A percentile compares a stretch with the other conserved stretches of the same genome.
These are phyloP conservation scores for Neofusicoccum umdonicola DNA, from an alignment of 2,329 filamentous ascomycete genomes.

Conservation along the genomic window DNA sequence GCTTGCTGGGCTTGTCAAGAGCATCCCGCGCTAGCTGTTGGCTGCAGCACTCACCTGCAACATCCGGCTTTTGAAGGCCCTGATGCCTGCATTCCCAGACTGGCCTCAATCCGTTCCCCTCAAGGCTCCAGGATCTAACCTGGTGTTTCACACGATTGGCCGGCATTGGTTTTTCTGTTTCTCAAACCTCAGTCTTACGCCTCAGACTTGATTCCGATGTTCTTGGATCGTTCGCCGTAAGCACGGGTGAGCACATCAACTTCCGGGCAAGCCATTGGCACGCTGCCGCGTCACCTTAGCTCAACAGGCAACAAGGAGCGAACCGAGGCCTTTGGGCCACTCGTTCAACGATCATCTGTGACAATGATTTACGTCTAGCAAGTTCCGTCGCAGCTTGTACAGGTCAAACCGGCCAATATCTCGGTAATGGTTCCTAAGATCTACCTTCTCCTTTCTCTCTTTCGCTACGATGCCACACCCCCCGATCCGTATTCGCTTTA, in stretches of 20 bases:
- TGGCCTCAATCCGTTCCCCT: background rate
- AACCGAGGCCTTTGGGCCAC: background rate
- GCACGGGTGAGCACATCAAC: background rate
- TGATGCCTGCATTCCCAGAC: background rate
- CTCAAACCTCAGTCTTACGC: background rate
- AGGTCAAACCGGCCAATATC: background rate
- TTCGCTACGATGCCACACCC: background rate
- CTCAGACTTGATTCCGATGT: background rate
- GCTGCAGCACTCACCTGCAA: background rate
- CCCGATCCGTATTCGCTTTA: background rate
- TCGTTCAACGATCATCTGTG: background rate
- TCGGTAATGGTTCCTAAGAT: conserved; percentile 5
- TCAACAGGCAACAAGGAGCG: background rate
- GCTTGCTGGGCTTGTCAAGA: too few relatives aligned
- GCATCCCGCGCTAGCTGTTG: too few relatives aligned
- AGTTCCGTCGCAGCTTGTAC: background rate
- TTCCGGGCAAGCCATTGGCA: background rate
- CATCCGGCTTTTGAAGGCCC: background rate
- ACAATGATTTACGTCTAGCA: background rate
- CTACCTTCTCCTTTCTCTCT: conserved; percentile 2
- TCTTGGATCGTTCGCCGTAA: background rate
- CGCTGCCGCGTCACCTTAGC: background rate
- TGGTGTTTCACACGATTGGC: background rate
- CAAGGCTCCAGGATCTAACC: background rate
- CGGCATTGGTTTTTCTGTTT: background rate